Evolutionary conservation across 306 rosid genomes (phyloP).

Genomic region (Pyrus bretschneideri): DNA sequence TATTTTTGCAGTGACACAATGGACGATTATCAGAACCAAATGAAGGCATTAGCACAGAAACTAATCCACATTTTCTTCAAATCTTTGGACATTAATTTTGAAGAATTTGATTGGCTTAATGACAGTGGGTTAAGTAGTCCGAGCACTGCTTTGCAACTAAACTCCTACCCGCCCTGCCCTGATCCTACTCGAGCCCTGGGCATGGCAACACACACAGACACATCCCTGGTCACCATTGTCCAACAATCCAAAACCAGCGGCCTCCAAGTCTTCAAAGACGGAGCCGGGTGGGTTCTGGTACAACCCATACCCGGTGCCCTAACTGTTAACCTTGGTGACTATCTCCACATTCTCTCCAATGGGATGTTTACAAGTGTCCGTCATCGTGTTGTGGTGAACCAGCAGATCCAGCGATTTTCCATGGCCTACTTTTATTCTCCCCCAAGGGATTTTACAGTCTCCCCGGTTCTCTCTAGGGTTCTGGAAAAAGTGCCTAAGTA

Average conservation of each 20-base stretch:
- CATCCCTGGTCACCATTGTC: conserved; percentile 56
- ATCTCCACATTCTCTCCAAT: conserved; percentile 52
- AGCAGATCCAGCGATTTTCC: conserved; percentile 31
- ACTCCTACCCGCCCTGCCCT: conserved; percentile 62
- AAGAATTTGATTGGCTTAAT: conserved; percentile 34
- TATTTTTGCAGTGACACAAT: conserved; percentile 34
- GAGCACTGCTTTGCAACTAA: conserved; percentile 46
- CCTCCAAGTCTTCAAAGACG: conserved; percentile 52
- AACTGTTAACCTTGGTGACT: conserved; percentile 54
- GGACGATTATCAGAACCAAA: conserved; percentile 43
- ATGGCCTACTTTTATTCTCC: conserved; percentile 57
- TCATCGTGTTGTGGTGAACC: conserved; percentile 52
- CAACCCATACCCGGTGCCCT: conserved; percentile 32
- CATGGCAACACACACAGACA: conserved; percentile 74
- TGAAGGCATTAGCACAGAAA: conserved; percentile 47
- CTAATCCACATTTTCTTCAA: conserved; percentile 28
- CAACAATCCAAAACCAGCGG: conserved; percentile 48
- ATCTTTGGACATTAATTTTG: conserved; percentile 20
- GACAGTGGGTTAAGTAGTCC: background rate
- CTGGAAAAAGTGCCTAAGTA: conserved; percentile 21
- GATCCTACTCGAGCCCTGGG: conserved; percentile 69
- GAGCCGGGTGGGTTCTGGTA: conserved; percentile 51
- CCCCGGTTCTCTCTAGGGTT: conserved; percentile 21
- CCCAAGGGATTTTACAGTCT: conserved; percentile 29
- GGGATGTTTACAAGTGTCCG: conserved; percentile 33